Evolutionary conservation across 2,329 filamentous ascomycete genomes (phyloP).

Genomic region (Clarireedia sp.): DNA sequence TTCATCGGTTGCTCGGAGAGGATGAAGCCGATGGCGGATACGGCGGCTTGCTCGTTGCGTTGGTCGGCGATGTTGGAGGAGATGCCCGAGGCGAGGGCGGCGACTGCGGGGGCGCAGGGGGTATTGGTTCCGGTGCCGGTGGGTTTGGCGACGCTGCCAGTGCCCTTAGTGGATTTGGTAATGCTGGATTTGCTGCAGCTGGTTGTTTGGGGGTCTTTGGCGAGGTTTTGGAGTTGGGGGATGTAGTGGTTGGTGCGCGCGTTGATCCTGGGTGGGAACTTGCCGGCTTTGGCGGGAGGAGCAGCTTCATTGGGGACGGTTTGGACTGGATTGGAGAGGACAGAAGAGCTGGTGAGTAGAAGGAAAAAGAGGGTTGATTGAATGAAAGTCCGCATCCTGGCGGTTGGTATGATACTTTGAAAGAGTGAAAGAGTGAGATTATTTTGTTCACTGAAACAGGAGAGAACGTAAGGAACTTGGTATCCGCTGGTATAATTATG

Average conservation of each 20-base stretch:
- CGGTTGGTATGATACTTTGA: not conserved
- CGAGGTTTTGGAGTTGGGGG: not conserved
- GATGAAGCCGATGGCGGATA: conserved; percentile 13
- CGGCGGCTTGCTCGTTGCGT: conserved; percentile 16
- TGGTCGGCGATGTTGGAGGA: conserved; percentile 20
- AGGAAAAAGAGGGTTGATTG: not conserved
- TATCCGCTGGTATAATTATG: not conserved
- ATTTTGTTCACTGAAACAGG: not conserved
- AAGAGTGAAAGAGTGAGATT: not conserved
- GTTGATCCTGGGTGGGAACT: not conserved
- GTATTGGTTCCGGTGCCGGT: not conserved
- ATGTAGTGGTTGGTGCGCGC: not conserved
- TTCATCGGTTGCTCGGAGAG: conserved; percentile 15
- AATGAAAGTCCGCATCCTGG: not conserved
- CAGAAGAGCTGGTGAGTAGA: not conserved
- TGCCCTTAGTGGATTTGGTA: not conserved
- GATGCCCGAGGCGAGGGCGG: conserved; percentile 19
- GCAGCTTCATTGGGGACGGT: too few relatives aligned
- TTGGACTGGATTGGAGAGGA: not conserved
- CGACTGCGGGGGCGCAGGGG: conserved; percentile 13
- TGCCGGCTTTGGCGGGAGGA: not conserved
- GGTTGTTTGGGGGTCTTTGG: not conserved
- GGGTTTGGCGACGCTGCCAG: not conserved
- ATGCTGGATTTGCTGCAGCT: not conserved
- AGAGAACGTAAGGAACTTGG: not conserved